Percentiles rank a stretch among this genome's conserved stretches.
Conservation (phyloP, 257 asterid species). For the Nicotiana benthamiana region DNA sequence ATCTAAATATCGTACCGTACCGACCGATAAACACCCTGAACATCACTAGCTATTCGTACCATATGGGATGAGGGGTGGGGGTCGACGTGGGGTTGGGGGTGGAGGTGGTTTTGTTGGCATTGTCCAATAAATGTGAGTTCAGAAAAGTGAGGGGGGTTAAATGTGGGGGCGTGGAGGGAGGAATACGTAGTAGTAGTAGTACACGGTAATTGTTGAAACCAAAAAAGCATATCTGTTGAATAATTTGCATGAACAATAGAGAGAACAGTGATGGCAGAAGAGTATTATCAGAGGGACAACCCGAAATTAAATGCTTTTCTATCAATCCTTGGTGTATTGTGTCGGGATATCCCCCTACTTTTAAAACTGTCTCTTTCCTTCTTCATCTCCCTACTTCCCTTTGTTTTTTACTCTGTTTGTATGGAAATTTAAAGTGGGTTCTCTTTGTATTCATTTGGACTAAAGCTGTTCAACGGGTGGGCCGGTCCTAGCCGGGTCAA, state of each 20-base stretch:
- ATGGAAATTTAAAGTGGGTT: neutral
- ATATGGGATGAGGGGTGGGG: no score
- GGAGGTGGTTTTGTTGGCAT: conserved; percentile 39
- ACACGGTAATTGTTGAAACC: neutral
- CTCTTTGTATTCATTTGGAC: neutral
- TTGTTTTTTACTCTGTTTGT: neutral
- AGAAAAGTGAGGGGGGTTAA: neutral
- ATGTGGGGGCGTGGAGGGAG: conserved; percentile 7
- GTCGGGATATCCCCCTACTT: conserved; percentile 81
- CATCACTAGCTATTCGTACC: no score
- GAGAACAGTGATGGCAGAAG: conserved; percentile 4
- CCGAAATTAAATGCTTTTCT: conserved; percentile 73
- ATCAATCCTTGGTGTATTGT: conserved; percentile 37
- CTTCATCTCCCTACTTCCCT: conserved; percentile 18
- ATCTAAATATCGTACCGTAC: no score
- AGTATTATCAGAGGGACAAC: conserved; percentile 68
- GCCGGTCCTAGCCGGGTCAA: no score
- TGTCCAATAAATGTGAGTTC: conserved; percentile 44
- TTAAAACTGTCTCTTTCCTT: conserved; percentile 59
- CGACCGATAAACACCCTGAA: no score
- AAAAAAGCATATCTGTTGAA: neutral
- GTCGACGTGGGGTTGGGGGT: no score
- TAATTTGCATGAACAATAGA: neutral
- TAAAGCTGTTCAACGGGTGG: no score
- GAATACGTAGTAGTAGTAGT: neutral